Conservation (phyloP, 208 protist species). For the Balamuthia mandrillaris region DNA sequence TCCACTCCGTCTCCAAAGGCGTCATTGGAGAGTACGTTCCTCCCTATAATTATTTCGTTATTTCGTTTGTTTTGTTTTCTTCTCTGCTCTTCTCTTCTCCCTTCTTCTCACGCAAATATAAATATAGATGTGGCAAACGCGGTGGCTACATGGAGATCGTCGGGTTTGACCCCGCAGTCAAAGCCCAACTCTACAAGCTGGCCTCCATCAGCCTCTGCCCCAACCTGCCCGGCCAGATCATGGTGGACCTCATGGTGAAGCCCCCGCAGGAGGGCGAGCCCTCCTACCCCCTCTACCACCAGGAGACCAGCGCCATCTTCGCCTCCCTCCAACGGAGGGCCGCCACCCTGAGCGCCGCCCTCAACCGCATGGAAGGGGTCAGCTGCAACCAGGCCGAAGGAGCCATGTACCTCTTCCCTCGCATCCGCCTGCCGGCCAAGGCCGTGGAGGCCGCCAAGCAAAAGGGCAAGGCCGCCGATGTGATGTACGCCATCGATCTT, state of each 20-base stretch:
- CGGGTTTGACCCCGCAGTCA: conserved; percentile 61
- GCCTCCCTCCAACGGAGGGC: conserved; percentile 69
- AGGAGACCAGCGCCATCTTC: conserved; percentile 82
- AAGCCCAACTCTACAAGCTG: conserved; percentile 90
- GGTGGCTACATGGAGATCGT: conserved; percentile 94
- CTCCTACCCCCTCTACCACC: conserved; percentile 81
- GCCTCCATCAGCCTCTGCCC: conserved; percentile 91
- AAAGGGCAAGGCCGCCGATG: conserved; percentile 79
- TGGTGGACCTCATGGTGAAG: conserved; percentile 90
- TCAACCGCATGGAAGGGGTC: conserved; percentile 86
- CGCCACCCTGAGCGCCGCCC: conserved; percentile 63
- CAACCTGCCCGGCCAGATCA: conserved; percentile 74
- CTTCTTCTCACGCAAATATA: neutral
- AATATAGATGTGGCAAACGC: conserved; percentile 86
- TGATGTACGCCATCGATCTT: conserved; percentile 91
- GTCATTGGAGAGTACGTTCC: conserved; percentile 83
- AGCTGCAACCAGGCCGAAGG: conserved; percentile 82
- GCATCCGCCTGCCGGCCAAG: conserved; percentile 79
- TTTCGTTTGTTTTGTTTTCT: neutral
- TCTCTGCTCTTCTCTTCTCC: neutral
- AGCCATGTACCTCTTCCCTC: conserved; percentile 98
- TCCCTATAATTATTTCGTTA: neutral
- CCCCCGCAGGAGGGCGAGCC: conserved; percentile 86
- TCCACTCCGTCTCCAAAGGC: conserved; percentile 98
- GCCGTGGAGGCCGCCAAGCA: conserved; percentile 76